Conservation (phyloP, 495 filamentous ascomycete species). For the Aspergillus biplanus region DNA sequence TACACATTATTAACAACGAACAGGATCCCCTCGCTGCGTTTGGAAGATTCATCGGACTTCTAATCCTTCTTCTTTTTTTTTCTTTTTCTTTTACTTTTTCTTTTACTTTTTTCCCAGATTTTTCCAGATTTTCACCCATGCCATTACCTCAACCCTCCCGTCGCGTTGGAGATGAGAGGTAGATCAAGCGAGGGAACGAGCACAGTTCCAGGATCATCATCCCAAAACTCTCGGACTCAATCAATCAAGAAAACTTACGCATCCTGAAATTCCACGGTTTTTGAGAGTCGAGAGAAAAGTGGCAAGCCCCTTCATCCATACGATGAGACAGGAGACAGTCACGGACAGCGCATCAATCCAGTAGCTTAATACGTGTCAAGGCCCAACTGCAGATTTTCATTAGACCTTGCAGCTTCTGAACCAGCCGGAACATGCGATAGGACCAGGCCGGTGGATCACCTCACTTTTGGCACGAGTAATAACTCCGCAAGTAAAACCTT, state of each 20-base stretch:
- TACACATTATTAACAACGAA: conserved; percentile 1
- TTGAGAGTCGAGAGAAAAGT: conserved; percentile 14
- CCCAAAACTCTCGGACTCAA: background rate
- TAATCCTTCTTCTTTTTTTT: background rate
- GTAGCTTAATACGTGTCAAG: conserved; percentile 34
- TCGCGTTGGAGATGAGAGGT: no score
- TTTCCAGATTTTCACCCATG: background rate
- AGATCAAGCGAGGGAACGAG: no score
- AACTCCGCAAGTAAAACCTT: conserved; percentile 16
- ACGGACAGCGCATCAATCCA: conserved; percentile 31
- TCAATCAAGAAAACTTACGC: no score
- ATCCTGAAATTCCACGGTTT: background rate
- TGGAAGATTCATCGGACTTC: background rate
- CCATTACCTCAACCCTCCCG: no score
- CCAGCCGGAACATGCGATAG: conserved; percentile 27
- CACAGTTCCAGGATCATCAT: background rate
- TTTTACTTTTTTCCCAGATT: background rate
- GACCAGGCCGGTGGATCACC: conserved; percentile 27
- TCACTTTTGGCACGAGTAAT: conserved; percentile 22
- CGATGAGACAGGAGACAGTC: conserved; percentile 26
- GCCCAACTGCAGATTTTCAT: conserved; percentile 28
- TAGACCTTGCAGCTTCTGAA: conserved; percentile 29
- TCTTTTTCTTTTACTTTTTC: background rate
- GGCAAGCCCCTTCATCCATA: conserved; percentile 21
- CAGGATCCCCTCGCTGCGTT: background rate